These are phyloP conservation scores for Pestalotiopsis sp. DNA, from an alignment of 2,329 filamentous ascomycete species.

Conservation along the genomic window DNA sequence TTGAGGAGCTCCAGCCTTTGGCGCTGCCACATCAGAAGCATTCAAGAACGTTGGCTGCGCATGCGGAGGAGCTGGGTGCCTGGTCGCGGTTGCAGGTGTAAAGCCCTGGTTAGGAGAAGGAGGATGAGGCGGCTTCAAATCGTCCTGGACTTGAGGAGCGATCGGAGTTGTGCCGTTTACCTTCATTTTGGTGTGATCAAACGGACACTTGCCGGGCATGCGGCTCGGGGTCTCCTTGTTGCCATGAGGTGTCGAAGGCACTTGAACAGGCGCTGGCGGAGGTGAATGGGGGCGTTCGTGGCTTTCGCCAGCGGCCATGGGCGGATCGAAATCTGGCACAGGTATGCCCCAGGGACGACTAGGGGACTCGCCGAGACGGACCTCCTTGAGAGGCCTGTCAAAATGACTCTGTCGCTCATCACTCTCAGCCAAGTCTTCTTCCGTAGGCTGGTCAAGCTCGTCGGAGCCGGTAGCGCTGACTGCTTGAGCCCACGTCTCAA, in stretches of 20 bases:
- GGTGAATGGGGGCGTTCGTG: slow-evolving; percentile 52
- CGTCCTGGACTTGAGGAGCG: slow-evolving; percentile 24
- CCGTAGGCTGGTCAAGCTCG: slow-evolving; percentile 40
- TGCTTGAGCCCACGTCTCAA: slow-evolving; percentile 83
- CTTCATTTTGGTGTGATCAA: slow-evolving; percentile 51
- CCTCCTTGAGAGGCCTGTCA: slow-evolving; percentile 81
- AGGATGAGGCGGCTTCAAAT: slow-evolving; percentile 20
- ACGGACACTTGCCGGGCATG: slow-evolving; percentile 57
- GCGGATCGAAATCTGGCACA: slow-evolving; percentile 63
- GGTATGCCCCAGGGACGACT: slow-evolving; percentile 92
- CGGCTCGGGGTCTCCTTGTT: slow-evolving; percentile 23
- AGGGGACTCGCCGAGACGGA: slow-evolving; percentile 91
- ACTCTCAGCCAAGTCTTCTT: slow-evolving; percentile 37
- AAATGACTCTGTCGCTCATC: slow-evolving; percentile 74
- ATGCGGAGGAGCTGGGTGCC: slow-evolving; percentile 29
- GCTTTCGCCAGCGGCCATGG: slow-evolving; percentile 33
- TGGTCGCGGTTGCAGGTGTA: slow-evolving; percentile 16
- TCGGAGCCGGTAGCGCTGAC: slow-evolving; percentile 56
- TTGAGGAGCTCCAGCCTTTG: slow-evolving; percentile 51
- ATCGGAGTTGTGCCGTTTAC: slow-evolving; percentile 27
- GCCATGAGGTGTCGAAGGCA: slow-evolving; percentile 39
- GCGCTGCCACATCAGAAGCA: slow-evolving; percentile 32
- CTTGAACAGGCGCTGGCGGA: slow-evolving; percentile 58
- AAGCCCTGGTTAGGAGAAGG: slow-evolving; percentile 16
- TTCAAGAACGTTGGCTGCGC: slow-evolving; percentile 56